phyloP scores from a whole-genome alignment of 179 eudicot genomes.

The Beta lomatogona region DNA sequence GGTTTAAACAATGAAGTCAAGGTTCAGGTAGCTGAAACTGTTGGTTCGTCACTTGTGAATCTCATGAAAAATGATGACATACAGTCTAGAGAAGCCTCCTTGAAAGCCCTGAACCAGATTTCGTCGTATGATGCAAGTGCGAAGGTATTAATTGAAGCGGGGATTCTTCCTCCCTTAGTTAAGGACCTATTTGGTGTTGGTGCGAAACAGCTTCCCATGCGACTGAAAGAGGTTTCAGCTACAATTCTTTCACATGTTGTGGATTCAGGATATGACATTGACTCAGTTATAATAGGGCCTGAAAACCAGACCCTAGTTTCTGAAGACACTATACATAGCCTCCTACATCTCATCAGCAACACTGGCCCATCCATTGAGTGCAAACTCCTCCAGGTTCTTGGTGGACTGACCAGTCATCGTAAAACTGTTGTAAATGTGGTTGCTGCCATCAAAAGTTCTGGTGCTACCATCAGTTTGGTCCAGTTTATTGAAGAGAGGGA shows the following conservation, averaged over 20 bases:
- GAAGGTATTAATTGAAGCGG: constrained; percentile 71
- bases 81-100: constrained; percentile 78
- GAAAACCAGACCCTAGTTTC: constrained; percentile 76
- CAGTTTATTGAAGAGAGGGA: constrained; percentile 88
- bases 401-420: constrained; percentile 75
- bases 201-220: constrained; percentile 64
- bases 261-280: constrained; percentile 72
- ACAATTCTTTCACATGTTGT: constrained; percentile 86
- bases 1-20: constrained; percentile 79
- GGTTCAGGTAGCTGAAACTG: constrained; percentile 73
- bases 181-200: constrained; percentile 71
- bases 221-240: constrained; percentile 83
- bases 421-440: constrained; percentile 62
- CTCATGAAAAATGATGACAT: constrained; percentile 67
- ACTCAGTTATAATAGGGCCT: constrained; percentile 72
- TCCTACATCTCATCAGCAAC: constrained; percentile 85
- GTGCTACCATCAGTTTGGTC: constrained; percentile 80
- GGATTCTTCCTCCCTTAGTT: constrained; percentile 84
- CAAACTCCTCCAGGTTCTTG: constrained; percentile 88
- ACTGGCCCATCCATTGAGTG: constrained; percentile 92
- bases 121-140: constrained; percentile 81
- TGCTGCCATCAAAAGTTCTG: constrained; percentile 81
- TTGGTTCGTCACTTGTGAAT: constrained; percentile 72
- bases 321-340: constrained; percentile 65
- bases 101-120: constrained; percentile 87